Conservation (phyloP, 2,329 filamentous ascomycete species). For the Fusarium fujikuroi region DNA sequence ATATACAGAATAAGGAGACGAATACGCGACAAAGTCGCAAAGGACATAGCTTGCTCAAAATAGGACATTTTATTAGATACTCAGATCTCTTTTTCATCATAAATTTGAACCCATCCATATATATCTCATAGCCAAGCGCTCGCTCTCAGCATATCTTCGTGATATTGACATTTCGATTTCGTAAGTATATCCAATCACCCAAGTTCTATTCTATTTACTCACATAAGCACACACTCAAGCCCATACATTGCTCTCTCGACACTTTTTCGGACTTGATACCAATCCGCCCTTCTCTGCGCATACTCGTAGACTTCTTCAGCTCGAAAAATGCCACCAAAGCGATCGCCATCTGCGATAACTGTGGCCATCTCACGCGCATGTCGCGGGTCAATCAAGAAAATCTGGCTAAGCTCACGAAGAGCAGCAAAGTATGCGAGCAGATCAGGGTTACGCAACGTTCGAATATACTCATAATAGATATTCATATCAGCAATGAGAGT, state of each 20-base stretch:
- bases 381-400: constrained; percentile 85
- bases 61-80: constrained; percentile 14
- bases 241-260: constrained; percentile 99
- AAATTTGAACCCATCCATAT: constrained; percentile 19
- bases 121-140: constrained; percentile 21
- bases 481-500: constrained; percentile 97
- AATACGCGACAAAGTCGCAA: constrained; percentile 4
- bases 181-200: constrained; percentile 13
- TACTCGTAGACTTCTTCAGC: constrained; percentile 99
- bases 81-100: constrained; percentile 18
- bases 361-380: constrained; percentile 95
- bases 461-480: constrained; percentile 87
- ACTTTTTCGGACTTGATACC: constrained; percentile 87
- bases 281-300: constrained; percentile 91
- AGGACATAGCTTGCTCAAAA: neutral
- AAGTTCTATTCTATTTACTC: constrained; percentile 38
- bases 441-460: constrained; percentile 82
- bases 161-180: constrained; percentile 11
- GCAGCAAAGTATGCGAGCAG: constrained; percentile 91
- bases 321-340: constrained; percentile 91
- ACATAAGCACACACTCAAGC: constrained; percentile 89
- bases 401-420: constrained; percentile 90
- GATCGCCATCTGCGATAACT: constrained; percentile 90
- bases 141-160: constrained; percentile 26
- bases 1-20: neutral